phyloP scores from a whole-genome alignment of 2,329 filamentous ascomycete species.

The Beauveria medogensis region DNA sequence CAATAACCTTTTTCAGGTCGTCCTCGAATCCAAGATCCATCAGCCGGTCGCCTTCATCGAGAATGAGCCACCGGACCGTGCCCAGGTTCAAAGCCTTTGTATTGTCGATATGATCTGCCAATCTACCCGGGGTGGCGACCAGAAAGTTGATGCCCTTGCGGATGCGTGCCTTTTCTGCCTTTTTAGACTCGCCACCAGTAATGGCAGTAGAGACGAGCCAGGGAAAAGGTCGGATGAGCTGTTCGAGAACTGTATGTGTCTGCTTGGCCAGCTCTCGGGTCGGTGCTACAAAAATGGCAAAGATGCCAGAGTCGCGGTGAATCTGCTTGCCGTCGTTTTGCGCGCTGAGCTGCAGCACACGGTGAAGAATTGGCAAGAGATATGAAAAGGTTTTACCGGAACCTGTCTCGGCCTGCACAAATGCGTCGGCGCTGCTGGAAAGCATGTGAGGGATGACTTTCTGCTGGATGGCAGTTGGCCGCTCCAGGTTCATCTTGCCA shows the following conservation, averaged over 20 bases:
- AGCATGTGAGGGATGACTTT: conserved; percentile 76
- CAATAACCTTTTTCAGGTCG: conserved; percentile 80
- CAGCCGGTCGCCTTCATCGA: conserved; percentile 94
- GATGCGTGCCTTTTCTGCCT: conserved; percentile 83
- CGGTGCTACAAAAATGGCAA: conserved; percentile 88
- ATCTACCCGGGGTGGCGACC: conserved; percentile 84
- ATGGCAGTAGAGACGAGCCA: conserved; percentile 91
- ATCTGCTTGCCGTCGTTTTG: conserved; percentile 47
- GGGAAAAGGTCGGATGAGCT: conserved; percentile 76
- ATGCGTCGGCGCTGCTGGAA: conserved; percentile 77
- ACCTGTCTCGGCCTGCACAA: conserved; percentile 93
- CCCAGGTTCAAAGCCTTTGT: conserved; percentile 83
- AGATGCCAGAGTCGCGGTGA: conserved; percentile 78
- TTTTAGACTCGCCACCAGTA: conserved; percentile 60
- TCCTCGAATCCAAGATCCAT: conserved; percentile 98
- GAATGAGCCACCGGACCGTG: conserved; percentile 84
- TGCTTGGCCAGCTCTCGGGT: conserved; percentile 93
- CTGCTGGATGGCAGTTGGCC: conserved; percentile 90
- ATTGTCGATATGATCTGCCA: conserved; percentile 87
- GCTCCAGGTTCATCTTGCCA: conserved; percentile 78
- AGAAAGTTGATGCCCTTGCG: conserved; percentile 93
- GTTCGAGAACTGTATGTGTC: conserved; percentile 79
- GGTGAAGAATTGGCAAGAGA: conserved; percentile 81
- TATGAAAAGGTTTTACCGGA: conserved; percentile 98
- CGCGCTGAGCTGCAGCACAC: conserved; percentile 69